Base-by-base conservation (phyloP, 495 filamentous ascomycete species). In the Aspergillus homomorphus region DNA sequence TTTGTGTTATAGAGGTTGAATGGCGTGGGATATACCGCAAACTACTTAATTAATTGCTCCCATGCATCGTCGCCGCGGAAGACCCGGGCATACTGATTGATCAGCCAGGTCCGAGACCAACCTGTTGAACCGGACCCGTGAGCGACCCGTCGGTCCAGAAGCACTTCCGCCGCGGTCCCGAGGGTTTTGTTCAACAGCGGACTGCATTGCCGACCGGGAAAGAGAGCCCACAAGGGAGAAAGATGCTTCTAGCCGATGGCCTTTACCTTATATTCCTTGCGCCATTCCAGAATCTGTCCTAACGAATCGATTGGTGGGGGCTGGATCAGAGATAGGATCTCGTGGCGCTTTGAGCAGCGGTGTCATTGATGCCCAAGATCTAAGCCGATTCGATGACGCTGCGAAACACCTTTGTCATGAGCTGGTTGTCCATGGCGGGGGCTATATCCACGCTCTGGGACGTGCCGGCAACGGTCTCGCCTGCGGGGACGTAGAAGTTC, bases 201-300 rank as follows among this genome's bases (percentile, higher is more conserved):
- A 7, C 28, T 38, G 55, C 51, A 57, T 24, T 57, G 55, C n/a
- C 45, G 28, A 4, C 55, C 55, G 1, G 55, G 55, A 6, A 50
- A n/a, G 1, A 57, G 46, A 18, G 44, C 55, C 19, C 21, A 50
- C 14, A 57, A 38, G 0, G 45, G 55, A 1, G 55, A 57, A 33
- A 57, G 55, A 21, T 57, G 54, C n/a, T 45, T 45, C 28, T 57
- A 44, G 21, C 54, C 54, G 24, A 14, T 45, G 45, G 45, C 54
- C 9, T 18, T 18, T 30, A 19, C 18, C 15, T 50, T 46, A 26
- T 57, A 57, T 12, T 57, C 54, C 1, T 38, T 26, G 14, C 54
- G 54, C 54, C 54, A 57, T 41, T 57, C 54, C 20, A 48, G 54
- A 21, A 57, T 57, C 28, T 57, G 54, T 22, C 54, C 54, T 1